These are phyloP conservation scores for Marasmius tenuissimus DNA, from an alignment of 1,284 basidiomycete species.

Conservation along the genomic window DNA sequence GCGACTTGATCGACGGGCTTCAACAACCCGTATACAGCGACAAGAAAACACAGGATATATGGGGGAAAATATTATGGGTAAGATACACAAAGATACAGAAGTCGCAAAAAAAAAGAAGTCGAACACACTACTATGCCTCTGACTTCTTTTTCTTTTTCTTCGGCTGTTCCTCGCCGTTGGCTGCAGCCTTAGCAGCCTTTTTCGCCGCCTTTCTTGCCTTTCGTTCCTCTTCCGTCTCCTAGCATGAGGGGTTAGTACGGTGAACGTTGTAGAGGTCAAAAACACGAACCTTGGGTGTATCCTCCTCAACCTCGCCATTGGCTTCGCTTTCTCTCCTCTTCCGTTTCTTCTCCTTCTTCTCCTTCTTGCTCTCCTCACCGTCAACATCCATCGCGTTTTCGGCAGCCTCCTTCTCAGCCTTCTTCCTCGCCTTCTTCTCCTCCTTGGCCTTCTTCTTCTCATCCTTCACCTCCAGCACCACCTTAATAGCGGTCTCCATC, in stretches of 20 bases:
- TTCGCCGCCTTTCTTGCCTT: slow-evolving; percentile 73
- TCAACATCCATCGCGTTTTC: slow-evolving; percentile 45
- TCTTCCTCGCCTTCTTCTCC: slow-evolving; percentile 70
- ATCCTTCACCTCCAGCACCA: slow-evolving; percentile 74
- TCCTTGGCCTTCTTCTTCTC: slow-evolving; percentile 79
- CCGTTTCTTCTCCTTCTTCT: slow-evolving; percentile 69
- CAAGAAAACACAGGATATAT: not conserved
- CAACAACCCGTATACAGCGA: not conserved
- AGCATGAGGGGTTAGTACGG: slow-evolving; percentile 17
- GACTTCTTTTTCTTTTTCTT: slow-evolving; percentile 80
- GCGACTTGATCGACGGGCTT: too few species aligned
- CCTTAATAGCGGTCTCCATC: slow-evolving; percentile 62
- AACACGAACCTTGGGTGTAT: slow-evolving; percentile 39
- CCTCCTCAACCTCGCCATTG: slow-evolving; percentile 39
- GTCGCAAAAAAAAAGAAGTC: not conserved
- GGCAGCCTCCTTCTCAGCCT: slow-evolving; percentile 60
- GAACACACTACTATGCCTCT: slow-evolving; percentile 34
- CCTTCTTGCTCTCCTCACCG: slow-evolving; percentile 47
- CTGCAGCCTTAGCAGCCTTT: slow-evolving; percentile 70
- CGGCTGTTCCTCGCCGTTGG: slow-evolving; percentile 40
- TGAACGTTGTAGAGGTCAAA: slow-evolving; percentile 3
- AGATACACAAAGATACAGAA: not conserved
- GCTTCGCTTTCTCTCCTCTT: slow-evolving; percentile 66
- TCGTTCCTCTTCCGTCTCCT: slow-evolving; percentile 70
- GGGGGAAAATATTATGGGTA: not conserved